These are phyloP conservation scores for Xylariaceae sp. DNA, from an alignment of 2,329 filamentous ascomycete species.

Conservation along the genomic window DNA sequence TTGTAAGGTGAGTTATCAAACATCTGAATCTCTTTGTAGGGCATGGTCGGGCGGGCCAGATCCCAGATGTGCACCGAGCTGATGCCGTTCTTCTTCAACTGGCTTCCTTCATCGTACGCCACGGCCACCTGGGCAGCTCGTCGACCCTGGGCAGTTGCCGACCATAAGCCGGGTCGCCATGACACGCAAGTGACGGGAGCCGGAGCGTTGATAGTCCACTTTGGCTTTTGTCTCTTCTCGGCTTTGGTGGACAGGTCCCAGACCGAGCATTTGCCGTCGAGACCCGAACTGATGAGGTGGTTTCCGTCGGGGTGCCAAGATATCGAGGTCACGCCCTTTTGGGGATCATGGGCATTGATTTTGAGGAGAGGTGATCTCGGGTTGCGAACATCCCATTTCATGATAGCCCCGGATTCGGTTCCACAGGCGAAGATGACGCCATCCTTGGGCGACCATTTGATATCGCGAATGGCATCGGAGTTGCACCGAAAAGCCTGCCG, in stretches of 20 bases:
- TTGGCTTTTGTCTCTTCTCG: constrained; percentile 63
- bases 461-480: constrained; percentile 57
- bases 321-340: constrained; percentile 55
- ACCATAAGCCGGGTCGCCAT: constrained; percentile 66
- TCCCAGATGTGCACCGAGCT: constrained; percentile 66
- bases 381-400: constrained; percentile 64
- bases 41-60: constrained; percentile 63
- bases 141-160: constrained; percentile 58
- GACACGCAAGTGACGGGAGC: constrained; percentile 58
- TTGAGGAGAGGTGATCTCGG: constrained; percentile 51
- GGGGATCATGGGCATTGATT: constrained; percentile 57
- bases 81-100: constrained; percentile 52
- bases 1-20: constrained; percentile 58
- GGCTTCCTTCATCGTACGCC: constrained; percentile 56
- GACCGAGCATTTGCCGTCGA: constrained; percentile 60
- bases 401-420: constrained; percentile 59
- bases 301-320: constrained; percentile 67
- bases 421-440: constrained; percentile 63
- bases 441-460: constrained; percentile 63
- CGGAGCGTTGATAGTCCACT: constrained; percentile 59
- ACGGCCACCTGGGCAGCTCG: constrained; percentile 62
- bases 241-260: constrained; percentile 62
- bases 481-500: constrained; percentile 49
- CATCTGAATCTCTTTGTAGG: constrained; percentile 63
- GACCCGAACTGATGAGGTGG: constrained; percentile 62